Evolutionary conservation across 345 rosid genomes (phyloP).

Genomic region (Gossypium turneri): DNA sequence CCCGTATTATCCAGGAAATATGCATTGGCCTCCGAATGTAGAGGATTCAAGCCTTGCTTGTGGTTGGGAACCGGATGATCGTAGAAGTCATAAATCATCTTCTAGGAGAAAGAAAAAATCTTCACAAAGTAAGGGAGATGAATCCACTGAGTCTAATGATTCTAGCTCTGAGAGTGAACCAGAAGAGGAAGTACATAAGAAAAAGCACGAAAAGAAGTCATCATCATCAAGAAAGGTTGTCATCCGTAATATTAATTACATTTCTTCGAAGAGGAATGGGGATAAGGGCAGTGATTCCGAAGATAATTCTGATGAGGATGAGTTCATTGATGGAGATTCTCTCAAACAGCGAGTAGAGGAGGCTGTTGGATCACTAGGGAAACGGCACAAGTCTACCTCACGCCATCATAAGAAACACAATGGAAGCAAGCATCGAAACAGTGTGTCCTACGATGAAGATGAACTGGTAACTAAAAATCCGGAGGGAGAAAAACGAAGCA

Average conservation of each 20-base stretch:
- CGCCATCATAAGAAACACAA: constrained; percentile 48
- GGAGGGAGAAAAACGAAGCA: constrained; percentile 43
- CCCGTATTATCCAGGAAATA: constrained; percentile 72
- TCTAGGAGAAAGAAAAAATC: constrained; percentile 58
- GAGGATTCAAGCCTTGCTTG: constrained; percentile 40
- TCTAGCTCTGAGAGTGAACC: constrained; percentile 45
- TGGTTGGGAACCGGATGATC: constrained; percentile 45
- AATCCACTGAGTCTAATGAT: constrained; percentile 47
- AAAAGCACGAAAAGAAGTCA: constrained; percentile 60
- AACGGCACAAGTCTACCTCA: constrained; percentile 53
- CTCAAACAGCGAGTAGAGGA: constrained; percentile 80
- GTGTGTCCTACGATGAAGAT: constrained; percentile 27
- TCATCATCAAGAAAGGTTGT: constrained; percentile 67
- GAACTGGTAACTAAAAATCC: constrained; percentile 30
- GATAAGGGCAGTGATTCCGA: constrained; percentile 48
- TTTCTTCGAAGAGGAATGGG: constrained; percentile 76
- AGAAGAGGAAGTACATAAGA: constrained; percentile 38
- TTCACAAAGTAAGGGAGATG: constrained; percentile 33
- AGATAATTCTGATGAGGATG: constrained; percentile 60
- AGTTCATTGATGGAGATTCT: constrained; percentile 55
- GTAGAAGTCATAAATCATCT: constrained; percentile 41
- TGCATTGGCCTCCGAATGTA: constrained; percentile 68
- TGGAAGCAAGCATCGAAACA: constrained; percentile 27
- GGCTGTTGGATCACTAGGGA: constrained; percentile 76
- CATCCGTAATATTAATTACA: constrained; percentile 91